phyloP scores from a whole-genome alignment of 495 filamentous ascomycete genomes.

The Penicillium antarcticum region DNA sequence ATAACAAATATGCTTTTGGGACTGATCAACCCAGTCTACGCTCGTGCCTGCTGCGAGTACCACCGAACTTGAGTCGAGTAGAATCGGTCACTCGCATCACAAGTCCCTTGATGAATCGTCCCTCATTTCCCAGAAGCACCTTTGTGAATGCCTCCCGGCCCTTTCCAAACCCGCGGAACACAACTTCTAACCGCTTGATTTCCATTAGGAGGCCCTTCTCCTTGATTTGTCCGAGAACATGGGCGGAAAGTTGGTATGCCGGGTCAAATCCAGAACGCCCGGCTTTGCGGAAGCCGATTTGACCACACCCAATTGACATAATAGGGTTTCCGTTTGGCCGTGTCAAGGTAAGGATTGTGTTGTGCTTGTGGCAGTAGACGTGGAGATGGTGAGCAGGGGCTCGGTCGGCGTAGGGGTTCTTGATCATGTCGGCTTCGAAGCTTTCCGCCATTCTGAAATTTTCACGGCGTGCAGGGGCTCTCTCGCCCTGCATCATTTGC shows the following conservation, averaged over 20 bases:
- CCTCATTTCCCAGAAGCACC: slow-evolving; percentile 82
- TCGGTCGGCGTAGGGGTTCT: slow-evolving; percentile 35
- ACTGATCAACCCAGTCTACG: slow-evolving; percentile 70
- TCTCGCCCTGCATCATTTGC: slow-evolving; percentile 30
- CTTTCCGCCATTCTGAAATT: slow-evolving; percentile 33
- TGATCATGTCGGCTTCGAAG: slow-evolving; percentile 39
- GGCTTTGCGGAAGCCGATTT: slow-evolving; percentile 81
- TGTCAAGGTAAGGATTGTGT: slow-evolving; percentile 86
- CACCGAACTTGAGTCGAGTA: slow-evolving; percentile 92
- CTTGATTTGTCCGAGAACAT: slow-evolving; percentile 72
- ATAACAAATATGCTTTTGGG: not conserved
- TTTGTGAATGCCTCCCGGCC: slow-evolving; percentile 88
- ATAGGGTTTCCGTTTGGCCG: slow-evolving; percentile 73
- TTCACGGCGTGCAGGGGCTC: slow-evolving; percentile 20
- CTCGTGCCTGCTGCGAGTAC: slow-evolving; percentile 75
- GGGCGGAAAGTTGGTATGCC: slow-evolving; percentile 83
- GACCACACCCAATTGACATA: slow-evolving; percentile 72
- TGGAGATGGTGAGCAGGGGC: slow-evolving; percentile 74
- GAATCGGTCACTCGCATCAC: slow-evolving; percentile 75
- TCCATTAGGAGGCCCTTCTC: slow-evolving; percentile 66
- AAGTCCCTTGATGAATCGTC: slow-evolving; percentile 63
- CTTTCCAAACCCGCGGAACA: slow-evolving; percentile 75
- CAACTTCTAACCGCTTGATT: slow-evolving; percentile 61
- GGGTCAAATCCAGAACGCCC: slow-evolving; percentile 80
- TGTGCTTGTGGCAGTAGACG: slow-evolving; percentile 83